phyloP scores from a whole-genome alignment of 495 filamentous ascomycete genomes.

The Penicillium desertorum region DNA sequence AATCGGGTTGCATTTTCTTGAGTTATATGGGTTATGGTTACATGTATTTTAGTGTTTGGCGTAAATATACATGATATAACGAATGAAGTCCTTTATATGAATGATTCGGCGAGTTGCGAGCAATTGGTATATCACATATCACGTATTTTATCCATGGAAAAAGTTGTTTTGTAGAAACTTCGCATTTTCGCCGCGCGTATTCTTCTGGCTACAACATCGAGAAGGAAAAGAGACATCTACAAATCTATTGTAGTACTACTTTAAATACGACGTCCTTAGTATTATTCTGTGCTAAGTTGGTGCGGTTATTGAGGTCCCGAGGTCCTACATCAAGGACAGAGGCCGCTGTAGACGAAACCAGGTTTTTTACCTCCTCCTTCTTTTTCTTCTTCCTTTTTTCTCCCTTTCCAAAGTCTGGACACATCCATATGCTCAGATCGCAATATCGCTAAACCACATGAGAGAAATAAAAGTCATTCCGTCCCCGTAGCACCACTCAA shows the following conservation, averaged over 20 bases:
- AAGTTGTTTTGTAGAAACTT: not conserved
- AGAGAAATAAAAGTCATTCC: not conserved
- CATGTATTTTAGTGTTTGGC: not conserved
- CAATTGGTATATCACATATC: not conserved
- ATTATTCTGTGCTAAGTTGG: no score
- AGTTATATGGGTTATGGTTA: constrained; percentile 9
- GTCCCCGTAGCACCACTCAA: not conserved
- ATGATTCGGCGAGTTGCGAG: not conserved
- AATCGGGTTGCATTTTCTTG: constrained; percentile 2
- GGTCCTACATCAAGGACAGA: not conserved
- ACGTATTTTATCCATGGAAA: not conserved
- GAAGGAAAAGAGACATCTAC: not conserved
- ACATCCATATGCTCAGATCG: not conserved
- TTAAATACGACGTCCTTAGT: not conserved
- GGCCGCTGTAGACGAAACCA: not conserved
- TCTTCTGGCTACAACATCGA: not conserved
- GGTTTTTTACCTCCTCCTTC: not conserved
- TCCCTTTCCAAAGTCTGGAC: no score
- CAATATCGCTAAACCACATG: not conserved
- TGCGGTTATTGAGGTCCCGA: not conserved
- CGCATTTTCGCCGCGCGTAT: not conserved
- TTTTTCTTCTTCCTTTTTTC: not conserved
- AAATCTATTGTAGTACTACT: not conserved
- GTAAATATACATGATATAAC: not conserved
- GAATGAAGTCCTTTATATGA: not conserved